Conservation (phyloP, 768 basidiomycete genomes). For the Termitomyces sp. region DNA sequence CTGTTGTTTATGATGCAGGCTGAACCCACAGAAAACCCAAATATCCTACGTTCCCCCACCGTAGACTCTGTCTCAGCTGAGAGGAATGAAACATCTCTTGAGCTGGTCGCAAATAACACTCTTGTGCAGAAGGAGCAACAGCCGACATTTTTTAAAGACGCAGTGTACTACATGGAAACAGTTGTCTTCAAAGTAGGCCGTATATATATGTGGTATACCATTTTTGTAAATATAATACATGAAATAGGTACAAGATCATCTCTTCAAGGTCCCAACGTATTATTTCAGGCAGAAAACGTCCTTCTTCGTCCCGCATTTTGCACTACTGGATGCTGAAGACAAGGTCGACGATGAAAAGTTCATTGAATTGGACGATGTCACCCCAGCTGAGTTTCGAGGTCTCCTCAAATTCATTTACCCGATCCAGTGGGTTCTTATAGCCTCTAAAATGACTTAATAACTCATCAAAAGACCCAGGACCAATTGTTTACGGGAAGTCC, state of each 20-base stretch:
- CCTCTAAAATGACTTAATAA: background rate
- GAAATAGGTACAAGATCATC: background rate
- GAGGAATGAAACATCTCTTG: background rate
- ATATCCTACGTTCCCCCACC: background rate
- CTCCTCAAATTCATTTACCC: background rate
- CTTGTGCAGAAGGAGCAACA: background rate
- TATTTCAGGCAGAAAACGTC: background rate
- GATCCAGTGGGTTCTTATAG: background rate
- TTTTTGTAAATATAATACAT: background rate
- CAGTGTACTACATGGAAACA: background rate
- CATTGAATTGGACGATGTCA: background rate
- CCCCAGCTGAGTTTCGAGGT: background rate
- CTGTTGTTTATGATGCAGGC: background rate
- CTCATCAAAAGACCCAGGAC: background rate
- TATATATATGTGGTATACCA: background rate
- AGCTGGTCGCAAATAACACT: background rate
- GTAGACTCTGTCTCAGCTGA: background rate
- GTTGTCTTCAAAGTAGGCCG: background rate
- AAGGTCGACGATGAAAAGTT: background rate
- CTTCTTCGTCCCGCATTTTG: background rate
- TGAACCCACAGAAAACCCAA: background rate
- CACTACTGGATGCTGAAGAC: background rate
- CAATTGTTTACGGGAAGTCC: background rate
- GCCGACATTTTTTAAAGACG: background rate
- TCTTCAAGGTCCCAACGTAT: background rate